Evolutionary conservation across 768 basidiomycete species (phyloP).

Genomic region (Leccinum barrowsii): DNA sequence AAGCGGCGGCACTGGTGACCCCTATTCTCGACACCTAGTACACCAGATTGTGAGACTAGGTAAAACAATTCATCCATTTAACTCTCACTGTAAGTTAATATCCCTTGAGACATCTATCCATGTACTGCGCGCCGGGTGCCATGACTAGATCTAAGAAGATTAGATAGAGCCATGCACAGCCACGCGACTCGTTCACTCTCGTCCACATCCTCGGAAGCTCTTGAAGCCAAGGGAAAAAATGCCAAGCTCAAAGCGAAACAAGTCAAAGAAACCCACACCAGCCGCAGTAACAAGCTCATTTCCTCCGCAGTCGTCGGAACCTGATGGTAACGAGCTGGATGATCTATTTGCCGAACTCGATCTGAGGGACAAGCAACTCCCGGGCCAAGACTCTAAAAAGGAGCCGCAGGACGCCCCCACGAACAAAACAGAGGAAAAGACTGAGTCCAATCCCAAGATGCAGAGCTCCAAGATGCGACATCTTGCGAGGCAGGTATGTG

Average conservation of each 20-base stretch:
- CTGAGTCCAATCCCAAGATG: conserved; percentile 34
- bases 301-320: conserved; percentile 29
- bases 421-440: conserved; percentile 18
- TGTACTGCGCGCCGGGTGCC: too few species aligned
- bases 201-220: not conserved
- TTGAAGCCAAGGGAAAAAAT: not conserved
- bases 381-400: conserved; percentile 43
- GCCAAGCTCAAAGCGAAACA: conserved; percentile 48
- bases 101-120: too few species aligned
- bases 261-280: conserved; percentile 46
- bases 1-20: too few species aligned
- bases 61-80: too few species aligned
- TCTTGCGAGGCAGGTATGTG: conserved; percentile 65
- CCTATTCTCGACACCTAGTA: too few species aligned
- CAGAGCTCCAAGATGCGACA: conserved; percentile 61
- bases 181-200: not conserved
- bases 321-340: conserved; percentile 53
- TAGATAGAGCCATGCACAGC: not conserved
- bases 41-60: too few species aligned
- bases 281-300: conserved; percentile 16
- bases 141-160: too few species aligned
- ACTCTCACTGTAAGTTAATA: too few species aligned
- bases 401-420: conserved; percentile 39
- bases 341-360: conserved; percentile 78
- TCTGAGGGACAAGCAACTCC: conserved; percentile 47